These are phyloP conservation scores for Iberis amara DNA, from an alignment of 441 rosid species.

Conservation along the genomic window DNA sequence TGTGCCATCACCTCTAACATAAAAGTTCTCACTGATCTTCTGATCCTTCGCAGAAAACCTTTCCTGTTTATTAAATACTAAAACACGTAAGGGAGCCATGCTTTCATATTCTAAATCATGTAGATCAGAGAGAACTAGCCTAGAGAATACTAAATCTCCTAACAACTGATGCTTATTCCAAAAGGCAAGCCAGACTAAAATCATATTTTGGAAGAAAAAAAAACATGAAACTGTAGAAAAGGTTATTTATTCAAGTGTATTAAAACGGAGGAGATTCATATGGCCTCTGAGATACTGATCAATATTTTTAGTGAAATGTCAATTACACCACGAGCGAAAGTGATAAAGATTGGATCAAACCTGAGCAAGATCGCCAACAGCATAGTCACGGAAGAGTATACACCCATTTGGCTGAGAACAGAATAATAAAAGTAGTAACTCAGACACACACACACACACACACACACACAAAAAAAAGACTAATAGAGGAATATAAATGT, in stretches of 20 bases:
- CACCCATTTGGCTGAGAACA: constrained; percentile 66
- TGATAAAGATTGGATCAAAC: constrained; percentile 32
- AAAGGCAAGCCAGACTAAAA: background rate
- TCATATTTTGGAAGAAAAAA: background rate
- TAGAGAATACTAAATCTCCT: background rate
- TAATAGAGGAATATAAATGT: background rate
- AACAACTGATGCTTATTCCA: background rate
- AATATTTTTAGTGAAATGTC: constrained; percentile 7
- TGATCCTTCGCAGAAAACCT: constrained; percentile 82
- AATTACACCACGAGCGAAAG: constrained; percentile 3
- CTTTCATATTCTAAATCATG: constrained; percentile 1
- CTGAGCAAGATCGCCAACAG: constrained; percentile 92
- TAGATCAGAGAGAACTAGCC: background rate
- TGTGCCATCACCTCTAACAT: constrained; percentile 95
- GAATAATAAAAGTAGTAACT: constrained; percentile 2
- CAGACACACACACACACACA: no score
- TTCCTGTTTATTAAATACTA: constrained; percentile 50
- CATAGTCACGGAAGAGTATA: constrained; percentile 83
- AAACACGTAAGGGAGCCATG: constrained; percentile 5
- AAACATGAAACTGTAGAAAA: constrained; percentile 4
- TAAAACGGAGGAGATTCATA: background rate
- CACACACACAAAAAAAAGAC: no score
- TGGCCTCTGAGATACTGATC: background rate
- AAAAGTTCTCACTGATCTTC: constrained; percentile 76
- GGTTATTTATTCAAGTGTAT: background rate